A percentile compares a stretch with the other conserved stretches of the same genome.
Conservation (phyloP, 805 yeast species). For the Pichia paraexigua region DNA sequence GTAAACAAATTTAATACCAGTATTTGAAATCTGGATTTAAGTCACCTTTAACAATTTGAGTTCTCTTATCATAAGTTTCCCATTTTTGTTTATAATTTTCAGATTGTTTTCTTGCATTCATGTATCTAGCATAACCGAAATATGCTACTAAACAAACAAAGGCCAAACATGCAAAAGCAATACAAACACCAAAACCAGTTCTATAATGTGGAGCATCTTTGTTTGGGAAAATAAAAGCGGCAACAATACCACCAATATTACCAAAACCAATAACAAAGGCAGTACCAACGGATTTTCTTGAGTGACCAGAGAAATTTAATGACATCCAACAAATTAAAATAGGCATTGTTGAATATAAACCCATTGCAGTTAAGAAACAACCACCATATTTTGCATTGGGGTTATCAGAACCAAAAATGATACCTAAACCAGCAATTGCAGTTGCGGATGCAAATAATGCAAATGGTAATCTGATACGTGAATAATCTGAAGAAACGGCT, state of each 20-base stretch:
- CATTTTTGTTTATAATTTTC: conserved; percentile 24
- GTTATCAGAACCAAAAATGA: conserved; percentile 40
- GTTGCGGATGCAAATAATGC: conserved; percentile 27
- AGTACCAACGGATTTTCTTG: conserved; percentile 43
- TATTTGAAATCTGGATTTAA: conserved; percentile 39
- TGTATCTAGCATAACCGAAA: conserved; percentile 23
- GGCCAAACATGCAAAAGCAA: conserved; percentile 40
- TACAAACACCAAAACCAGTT: conserved; percentile 45
- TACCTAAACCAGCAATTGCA: conserved; percentile 47
- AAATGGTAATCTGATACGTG: conserved; percentile 39
- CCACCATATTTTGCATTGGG: conserved; percentile 50
- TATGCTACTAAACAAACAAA: conserved; percentile 29
- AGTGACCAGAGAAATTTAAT: conserved; percentile 56
- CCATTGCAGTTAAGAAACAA: conserved; percentile 52
- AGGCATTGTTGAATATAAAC: conserved; percentile 62
- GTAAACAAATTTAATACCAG: conserved; percentile 28
- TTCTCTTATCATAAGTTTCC: conserved; percentile 21
- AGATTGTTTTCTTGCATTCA: conserved; percentile 31
- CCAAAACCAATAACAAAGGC: conserved; percentile 63
- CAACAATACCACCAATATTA: conserved; percentile 64
- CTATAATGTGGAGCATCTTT: conserved; percentile 50
- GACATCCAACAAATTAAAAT: conserved; percentile 59
- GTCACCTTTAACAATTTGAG: conserved; percentile 28
- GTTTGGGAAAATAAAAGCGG: conserved; percentile 49
- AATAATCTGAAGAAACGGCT: conserved; percentile 54